A percentile compares a stretch with the other conserved stretches of the same genome.
These are phyloP conservation scores for Cardamine chenopodiifolia DNA, from an alignment of 345 rosid genomes.

Conservation along the genomic window DNA sequence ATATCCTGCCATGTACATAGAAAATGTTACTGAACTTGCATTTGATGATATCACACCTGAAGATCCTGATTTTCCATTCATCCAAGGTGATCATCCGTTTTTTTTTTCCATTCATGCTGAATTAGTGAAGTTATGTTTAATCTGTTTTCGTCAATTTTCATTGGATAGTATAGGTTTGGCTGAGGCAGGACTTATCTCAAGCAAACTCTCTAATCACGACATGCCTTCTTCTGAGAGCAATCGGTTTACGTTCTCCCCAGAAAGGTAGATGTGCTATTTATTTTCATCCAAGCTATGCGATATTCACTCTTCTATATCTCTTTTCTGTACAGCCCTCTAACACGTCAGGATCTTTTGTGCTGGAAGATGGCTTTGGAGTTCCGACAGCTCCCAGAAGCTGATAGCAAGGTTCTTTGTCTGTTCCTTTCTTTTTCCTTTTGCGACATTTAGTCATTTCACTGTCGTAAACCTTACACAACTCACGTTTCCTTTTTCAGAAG, in stretches of 20 bases:
- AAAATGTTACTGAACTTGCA: constrained; percentile 87
- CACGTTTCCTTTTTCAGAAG: constrained; percentile 45
- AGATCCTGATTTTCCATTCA: constrained; percentile 88
- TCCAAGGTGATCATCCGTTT: constrained; percentile 71
- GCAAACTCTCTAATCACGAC: constrained; percentile 80
- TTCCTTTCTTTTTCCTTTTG: neutral
- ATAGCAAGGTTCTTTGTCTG: constrained; percentile 61
- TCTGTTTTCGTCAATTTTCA: constrained; percentile 20
- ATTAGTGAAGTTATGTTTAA: neutral
- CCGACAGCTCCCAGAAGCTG: constrained; percentile 81
- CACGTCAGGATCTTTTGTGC: constrained; percentile 93
- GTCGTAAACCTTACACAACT: constrained; percentile 17
- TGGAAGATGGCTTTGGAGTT: constrained; percentile 97
- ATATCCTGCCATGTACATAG: constrained; percentile 95
- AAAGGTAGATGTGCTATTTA: constrained; percentile 52
- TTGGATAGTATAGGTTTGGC: constrained; percentile 79
- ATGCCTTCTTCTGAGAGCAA: constrained; percentile 51
- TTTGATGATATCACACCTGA: constrained; percentile 83
- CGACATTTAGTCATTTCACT: neutral
- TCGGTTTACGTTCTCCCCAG: constrained; percentile 67
- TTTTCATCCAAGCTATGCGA: constrained; percentile 8
- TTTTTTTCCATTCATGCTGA: constrained; percentile 9
- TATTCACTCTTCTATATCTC: constrained; percentile 13
- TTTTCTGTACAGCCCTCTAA: constrained; percentile 59
- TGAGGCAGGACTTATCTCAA: constrained; percentile 94